Evolutionary conservation across 23 red algal genomes (phyloP).

Genomic region (Gracilaria gracilis): DNA sequence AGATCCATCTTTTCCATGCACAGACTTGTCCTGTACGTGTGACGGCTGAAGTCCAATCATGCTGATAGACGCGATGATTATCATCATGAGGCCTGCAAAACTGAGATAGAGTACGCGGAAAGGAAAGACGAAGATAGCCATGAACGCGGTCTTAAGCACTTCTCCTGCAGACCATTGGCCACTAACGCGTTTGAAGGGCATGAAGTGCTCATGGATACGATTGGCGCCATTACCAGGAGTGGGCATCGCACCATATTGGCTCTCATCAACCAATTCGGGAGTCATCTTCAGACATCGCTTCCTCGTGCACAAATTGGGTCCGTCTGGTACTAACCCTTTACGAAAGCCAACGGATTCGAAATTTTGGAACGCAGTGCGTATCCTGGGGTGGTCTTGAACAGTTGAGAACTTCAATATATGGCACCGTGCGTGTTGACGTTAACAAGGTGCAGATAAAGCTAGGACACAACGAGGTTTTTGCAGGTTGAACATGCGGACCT

Average conservation of each 20-base stretch:
- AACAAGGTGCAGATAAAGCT: not conserved
- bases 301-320: not conserved
- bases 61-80: constrained; percentile 32
- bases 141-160: constrained; percentile 52
- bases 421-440: not conserved
- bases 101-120: constrained; percentile 59
- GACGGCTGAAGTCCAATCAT: constrained; percentile 22
- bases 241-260: not conserved
- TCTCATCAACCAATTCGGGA: not conserved
- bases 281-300: constrained; percentile 5
- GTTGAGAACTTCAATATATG: not conserved
- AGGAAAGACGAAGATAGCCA: constrained; percentile 62
- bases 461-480: not conserved
- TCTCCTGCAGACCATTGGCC: constrained; percentile 60
- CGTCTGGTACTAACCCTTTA: not conserved
- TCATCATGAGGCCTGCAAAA: constrained; percentile 31
- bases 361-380: not conserved
- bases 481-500: not conserved
- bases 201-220: constrained; percentile 58
- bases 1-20: not conserved
- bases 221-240: not conserved
- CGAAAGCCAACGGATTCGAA: not conserved
- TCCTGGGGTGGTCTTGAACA: not conserved
- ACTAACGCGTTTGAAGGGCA: constrained; percentile 59
- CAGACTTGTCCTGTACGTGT: not conserved